Evolutionary conservation across 2,329 filamentous ascomycete species (phyloP), one percentile per base, ranked within the genome.

Genomic region (Helminthosporium solani): DNA sequence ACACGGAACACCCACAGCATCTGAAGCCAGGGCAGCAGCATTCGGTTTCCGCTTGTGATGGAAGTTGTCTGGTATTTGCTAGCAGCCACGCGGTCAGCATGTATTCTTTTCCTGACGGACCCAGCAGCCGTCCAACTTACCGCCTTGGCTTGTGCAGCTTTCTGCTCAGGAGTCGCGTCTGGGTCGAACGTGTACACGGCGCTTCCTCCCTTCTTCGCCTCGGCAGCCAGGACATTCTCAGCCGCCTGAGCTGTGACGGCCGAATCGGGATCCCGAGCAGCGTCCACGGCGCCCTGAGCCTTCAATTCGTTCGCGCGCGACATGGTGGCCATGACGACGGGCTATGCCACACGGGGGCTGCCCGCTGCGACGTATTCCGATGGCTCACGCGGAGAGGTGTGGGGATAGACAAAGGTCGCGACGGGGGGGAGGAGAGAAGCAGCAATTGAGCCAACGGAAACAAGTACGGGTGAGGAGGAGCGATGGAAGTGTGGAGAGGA

Each of bases 161-260:
- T 99, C 70, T 95, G 80, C 67, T 90, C 88, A 1, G 86, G 80
- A 34, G 79, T 85, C 33, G 90, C 91, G 75, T 96, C 75, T 1
- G 94, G 90, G 66, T 99, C 81, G 73, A 97, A 99, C 52, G 85
- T 82, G 67, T 88, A 94, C 53, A 90, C 91, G 23, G 85, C 75
- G 19, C 87, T 82, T 33, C 94, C 94, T 11, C 86, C 88, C 61
- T 87, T 86, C 63, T 79, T 83, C 57, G 88, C 89, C 69, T 95
- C 85, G 43, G 88, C 77, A 20, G 95, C 78, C 39, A 96, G 79
- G 60, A 82, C 81, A 57, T 81, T 78, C 72, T 95, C 81, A 25
- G 88, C 88, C 53, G 85, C 83, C 33, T 87, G 81, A 37, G 88
- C 77, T 1, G 83, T 81, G 54, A 90, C 80, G 35, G 72, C 74